Evolutionary conservation across 2,329 filamentous ascomycete genomes (phyloP).

Genomic region (Alternaria solani): DNA sequence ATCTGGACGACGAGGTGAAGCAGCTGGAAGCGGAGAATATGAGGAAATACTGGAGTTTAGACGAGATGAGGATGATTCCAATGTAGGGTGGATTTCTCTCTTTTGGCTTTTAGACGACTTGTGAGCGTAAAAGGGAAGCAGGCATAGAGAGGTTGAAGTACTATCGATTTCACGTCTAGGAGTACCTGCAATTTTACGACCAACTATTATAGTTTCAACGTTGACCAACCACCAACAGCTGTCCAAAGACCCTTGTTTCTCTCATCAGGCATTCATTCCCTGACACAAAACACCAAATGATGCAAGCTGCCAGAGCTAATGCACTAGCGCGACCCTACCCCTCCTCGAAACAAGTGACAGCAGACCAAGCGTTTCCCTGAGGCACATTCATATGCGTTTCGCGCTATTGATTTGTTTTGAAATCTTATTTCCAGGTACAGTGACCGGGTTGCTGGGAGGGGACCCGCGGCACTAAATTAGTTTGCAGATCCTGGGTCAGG

Average conservation of each 20-base stretch:
- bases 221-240: background rate
- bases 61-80: constrained; percentile 75
- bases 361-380: constrained; percentile 1
- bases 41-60: constrained; percentile 79
- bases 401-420: constrained; percentile 11
- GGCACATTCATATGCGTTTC: constrained; percentile 5
- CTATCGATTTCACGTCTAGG: background rate
- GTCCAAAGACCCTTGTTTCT: background rate
- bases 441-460: constrained; percentile 1
- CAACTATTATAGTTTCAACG: background rate
- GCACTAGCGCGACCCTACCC: constrained; percentile 1
- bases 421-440: background rate
- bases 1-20: constrained; percentile 84
- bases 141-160: background rate
- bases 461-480: background rate
- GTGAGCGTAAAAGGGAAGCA: background rate
- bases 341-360: constrained; percentile 4
- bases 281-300: background rate
- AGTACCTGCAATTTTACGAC: background rate
- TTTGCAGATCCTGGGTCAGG: background rate
- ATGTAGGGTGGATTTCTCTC: constrained; percentile 59
- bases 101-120: no score
- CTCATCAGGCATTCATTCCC: background rate
- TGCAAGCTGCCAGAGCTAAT: background rate
- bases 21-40: constrained; percentile 85